phyloP scores from a whole-genome alignment of 208 protist genomes.

The Leishmania braziliensis region DNA sequence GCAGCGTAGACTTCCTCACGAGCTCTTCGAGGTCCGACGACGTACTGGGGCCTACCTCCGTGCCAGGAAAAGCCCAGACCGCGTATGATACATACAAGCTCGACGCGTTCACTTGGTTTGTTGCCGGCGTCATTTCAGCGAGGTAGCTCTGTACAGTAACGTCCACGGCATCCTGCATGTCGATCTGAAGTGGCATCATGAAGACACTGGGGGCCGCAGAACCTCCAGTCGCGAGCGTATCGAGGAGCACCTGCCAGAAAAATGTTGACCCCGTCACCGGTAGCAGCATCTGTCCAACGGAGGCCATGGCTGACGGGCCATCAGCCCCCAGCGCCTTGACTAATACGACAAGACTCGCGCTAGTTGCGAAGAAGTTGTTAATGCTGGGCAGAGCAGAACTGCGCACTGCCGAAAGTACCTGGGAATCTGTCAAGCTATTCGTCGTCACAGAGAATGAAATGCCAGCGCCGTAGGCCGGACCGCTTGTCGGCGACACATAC shows the following conservation, averaged over 20 bases:
- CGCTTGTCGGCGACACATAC: background rate
- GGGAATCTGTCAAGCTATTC: background rate
- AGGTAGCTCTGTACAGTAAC: background rate
- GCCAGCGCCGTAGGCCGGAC: constrained; percentile 11
- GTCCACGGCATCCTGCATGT: constrained; percentile 21
- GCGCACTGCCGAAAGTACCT: constrained; percentile 15
- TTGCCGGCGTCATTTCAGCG: background rate
- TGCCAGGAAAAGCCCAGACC: constrained; percentile 19
- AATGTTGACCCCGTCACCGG: constrained; percentile 19
- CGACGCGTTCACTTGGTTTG: constrained; percentile 19
- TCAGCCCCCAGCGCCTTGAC: constrained; percentile 12
- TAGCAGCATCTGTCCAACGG: constrained; percentile 4
- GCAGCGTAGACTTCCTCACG: constrained; percentile 3
- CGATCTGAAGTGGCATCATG: background rate
- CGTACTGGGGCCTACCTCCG: background rate
- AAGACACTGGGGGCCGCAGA: background rate
- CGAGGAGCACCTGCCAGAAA: constrained; percentile 17
- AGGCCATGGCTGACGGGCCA: background rate
- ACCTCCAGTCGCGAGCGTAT: background rate
- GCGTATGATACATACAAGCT: constrained; percentile 17
- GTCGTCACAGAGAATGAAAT: constrained; percentile 1
- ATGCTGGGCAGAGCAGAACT: background rate
- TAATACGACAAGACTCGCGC: background rate
- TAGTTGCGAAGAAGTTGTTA: background rate
- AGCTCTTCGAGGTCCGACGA: background rate